Base-by-base conservation (phyloP, 176 grass and related monocot genomes). In the Bromus sterilis region DNA sequence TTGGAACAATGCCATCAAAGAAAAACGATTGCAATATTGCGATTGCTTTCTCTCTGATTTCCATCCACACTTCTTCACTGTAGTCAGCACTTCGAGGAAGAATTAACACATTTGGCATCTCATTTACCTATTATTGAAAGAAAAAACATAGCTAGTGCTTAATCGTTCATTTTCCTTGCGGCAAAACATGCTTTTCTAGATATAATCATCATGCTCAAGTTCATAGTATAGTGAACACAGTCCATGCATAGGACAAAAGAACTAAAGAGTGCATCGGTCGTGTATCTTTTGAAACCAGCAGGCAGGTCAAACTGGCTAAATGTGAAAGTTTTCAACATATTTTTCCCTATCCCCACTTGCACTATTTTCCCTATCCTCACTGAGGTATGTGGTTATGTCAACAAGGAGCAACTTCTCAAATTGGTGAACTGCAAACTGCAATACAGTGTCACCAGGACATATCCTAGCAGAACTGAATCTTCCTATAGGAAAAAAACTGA, bases 61-160 rank as follows among this genome's bases (percentile, higher is more conserved):
- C 92, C 81, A 98, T 86, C 95, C 95, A 98, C n/a, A 95, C 93
- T 86, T 98, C 95, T 84, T 95, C 95, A 84, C 95, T 98, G 77
- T 95, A 98, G 75, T 98, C 93, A 4, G 95, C 92, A 91, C 95
- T 98, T 56, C 84, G 86, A 84, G 92, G 95, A 73, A 95, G 95
- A 87, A 98, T 98, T 87, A 98, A 74, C 20, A 98, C 92, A 84
- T 95, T 98, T 37, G 95, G 93, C 92, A 98, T 98, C 68, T 98
- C 95, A 6, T 80, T 91, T 44, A 98, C 93, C 95, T 98, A 82
- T 76, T 28, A 61, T 24, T 40, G 9, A 51, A 82, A 75, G n/a
- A 59, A 57, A 36, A 74, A 14, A 11, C 18, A 39, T 15, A 33
- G 46, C 40, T 75, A 80, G 8, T 32, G 72, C 20, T 69, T 39